Conservation (phyloP, 305 asterid species). For the Andrographis paniculata region DNA sequence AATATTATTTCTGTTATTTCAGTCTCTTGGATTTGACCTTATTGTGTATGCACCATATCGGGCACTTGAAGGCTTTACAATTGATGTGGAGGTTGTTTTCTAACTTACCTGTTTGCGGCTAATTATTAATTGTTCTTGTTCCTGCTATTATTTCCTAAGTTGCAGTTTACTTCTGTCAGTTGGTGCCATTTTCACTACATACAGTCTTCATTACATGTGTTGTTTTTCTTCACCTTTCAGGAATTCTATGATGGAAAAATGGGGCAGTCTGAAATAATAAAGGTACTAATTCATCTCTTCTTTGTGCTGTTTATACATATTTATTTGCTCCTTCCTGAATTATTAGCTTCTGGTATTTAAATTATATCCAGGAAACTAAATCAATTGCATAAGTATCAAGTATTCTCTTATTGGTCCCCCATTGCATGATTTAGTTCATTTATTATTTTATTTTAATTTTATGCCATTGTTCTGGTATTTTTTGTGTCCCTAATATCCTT, state of each 20-base stretch:
- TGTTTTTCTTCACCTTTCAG: conserved; percentile 23
- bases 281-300: conserved; percentile 25
- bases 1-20: conserved; percentile 27
- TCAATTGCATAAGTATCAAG: too few species aligned
- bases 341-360: conserved; percentile 2
- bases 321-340: conserved; percentile 3
- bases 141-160: conserved; percentile 3
- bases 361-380: too few species aligned
- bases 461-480: too few species aligned
- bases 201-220: conserved; percentile 10
- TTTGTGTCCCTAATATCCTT: too few species aligned
- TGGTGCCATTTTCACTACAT: conserved; percentile 2
- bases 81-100: conserved; percentile 61
- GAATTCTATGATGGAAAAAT: conserved; percentile 27
- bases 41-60: conserved; percentile 91
- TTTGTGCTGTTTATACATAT: conserved; percentile 10
- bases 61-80: conserved; percentile 70
- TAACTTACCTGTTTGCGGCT: conserved; percentile 11
- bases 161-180: conserved; percentile 4
- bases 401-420: too few species aligned
- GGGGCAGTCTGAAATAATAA: conserved; percentile 26
- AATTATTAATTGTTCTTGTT: background rate
- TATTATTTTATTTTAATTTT: too few species aligned
- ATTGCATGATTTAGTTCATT: too few species aligned
- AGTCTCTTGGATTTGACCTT: conserved; percentile 91